Conservation (phyloP, 805 yeast species). For the Yarrowia sp. region DNA sequence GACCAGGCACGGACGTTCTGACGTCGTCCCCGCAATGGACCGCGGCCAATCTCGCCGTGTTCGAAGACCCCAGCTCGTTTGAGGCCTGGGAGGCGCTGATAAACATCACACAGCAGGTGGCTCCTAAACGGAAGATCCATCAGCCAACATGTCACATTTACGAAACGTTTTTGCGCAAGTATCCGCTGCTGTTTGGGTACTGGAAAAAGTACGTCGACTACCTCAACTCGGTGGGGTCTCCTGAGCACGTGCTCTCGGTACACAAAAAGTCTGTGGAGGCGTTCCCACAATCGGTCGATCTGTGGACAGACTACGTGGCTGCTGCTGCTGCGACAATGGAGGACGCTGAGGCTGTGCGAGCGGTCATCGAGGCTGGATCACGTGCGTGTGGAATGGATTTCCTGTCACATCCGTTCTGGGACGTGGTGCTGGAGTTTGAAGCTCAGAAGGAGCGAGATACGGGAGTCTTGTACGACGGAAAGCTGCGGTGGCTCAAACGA, state of each 20-base stretch:
- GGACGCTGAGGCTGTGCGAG: conserved; percentile 38
- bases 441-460: conserved; percentile 52
- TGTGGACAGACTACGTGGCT: conserved; percentile 47
- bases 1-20: conserved; percentile 7
- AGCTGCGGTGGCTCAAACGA: conserved; percentile 48
- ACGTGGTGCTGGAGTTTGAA: conserved; percentile 69
- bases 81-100: conserved; percentile 29
- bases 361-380: conserved; percentile 58
- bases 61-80: conserved; percentile 26
- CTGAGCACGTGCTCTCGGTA: conserved; percentile 43
- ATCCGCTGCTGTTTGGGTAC: conserved; percentile 54
- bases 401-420: conserved; percentile 84
- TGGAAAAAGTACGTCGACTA: conserved; percentile 53
- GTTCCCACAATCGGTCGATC: conserved; percentile 48
- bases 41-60: conserved; percentile 26
- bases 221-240: conserved; percentile 42
- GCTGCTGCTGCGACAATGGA: conserved; percentile 38
- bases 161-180: conserved; percentile 47
- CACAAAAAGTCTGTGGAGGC: conserved; percentile 48
- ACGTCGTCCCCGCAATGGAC: conserved; percentile 33
- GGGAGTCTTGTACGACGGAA: conserved; percentile 49
- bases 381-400: conserved; percentile 70
- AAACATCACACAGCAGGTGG: conserved; percentile 12
- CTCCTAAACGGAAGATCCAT: conserved; percentile 3
- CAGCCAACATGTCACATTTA: conserved; percentile 9